Evolutionary conservation across 1,284 basidiomycete species (phyloP).

Genomic region (Leccinum pachyderme): DNA sequence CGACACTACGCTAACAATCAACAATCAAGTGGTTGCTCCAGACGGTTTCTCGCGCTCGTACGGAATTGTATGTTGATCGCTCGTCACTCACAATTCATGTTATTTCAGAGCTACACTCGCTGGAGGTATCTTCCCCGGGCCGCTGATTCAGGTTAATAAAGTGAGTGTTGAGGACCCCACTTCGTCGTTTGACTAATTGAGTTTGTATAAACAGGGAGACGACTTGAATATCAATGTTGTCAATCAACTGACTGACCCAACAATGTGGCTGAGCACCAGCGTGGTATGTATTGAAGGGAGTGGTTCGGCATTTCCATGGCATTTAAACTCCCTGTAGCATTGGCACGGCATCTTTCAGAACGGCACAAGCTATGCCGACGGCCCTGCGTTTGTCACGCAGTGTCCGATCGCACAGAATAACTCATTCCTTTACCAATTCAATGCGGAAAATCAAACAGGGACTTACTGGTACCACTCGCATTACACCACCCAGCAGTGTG

Average conservation of each 20-base stretch:
- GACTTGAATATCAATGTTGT: slow-evolving; percentile 26
- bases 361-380: slow-evolving; percentile 26
- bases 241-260: slow-evolving; percentile 27
- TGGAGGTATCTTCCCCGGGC: slow-evolving; percentile 37
- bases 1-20: slow-evolving; percentile 31
- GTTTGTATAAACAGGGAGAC: slow-evolving; percentile 33
- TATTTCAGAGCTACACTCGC: slow-evolving; percentile 21
- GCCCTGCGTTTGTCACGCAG: slow-evolving; percentile 37
- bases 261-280: slow-evolving; percentile 34
- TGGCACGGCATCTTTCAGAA: slow-evolving; percentile 37
- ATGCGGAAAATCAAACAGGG: slow-evolving; percentile 32
- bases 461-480: slow-evolving; percentile 50
- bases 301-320: slow-evolving; percentile 23
- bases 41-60: slow-evolving; percentile 42
- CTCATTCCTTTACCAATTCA: slow-evolving; percentile 39
- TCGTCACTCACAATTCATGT: not conserved
- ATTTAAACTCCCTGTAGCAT: slow-evolving; percentile 31
- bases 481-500: slow-evolving; percentile 34
- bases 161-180: slow-evolving; percentile 8
- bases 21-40: slow-evolving; percentile 37
- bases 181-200: slow-evolving; percentile 22
- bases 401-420: slow-evolving; percentile 43
- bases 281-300: slow-evolving; percentile 21
- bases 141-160: slow-evolving; percentile 35
- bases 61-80: slow-evolving; percentile 3